Base-by-base conservation (phyloP, 2,329 filamentous ascomycete species). In the Taxawa tesnikishii region DNA sequence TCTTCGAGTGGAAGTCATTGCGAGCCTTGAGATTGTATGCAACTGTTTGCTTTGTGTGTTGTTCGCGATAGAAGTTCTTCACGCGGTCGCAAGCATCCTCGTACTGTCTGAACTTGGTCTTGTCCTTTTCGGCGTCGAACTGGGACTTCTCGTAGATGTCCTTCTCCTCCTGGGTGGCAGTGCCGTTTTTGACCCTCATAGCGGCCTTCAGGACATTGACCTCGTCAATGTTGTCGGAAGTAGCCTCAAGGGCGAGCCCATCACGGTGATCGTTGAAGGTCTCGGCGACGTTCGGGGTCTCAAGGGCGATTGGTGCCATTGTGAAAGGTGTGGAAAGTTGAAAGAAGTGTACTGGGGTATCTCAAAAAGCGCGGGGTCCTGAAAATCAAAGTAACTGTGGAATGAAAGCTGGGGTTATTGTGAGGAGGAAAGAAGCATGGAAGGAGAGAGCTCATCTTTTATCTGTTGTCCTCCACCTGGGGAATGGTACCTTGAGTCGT, bases 21-120 rank as follows among this genome's bases (percentile, higher is more conserved):
- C 85, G 81, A 10, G 81, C 83, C 41, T 76, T 74, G 26, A 92
- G 68, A 64, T 93, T 93, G 69, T 87, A 92, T 7, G 81, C 75
- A 0, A 83, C 74, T 29, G 79, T 85, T 57, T 85, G 80, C 63
- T 75, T 75, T 50, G 65, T 64, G 57, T 76, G 72, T 43, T 76
- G 72, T 48, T 75, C 83, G 37, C 65, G 68, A 69, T 93, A 94
- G 60, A 93, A 92, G 63, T 70, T 72, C 66, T 85, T 85, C 55
- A 93, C 83, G 31, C 82, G 73, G 59, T 84, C 79, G 60, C 79
- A 83, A 26, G 84, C 83, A 11, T 77, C 75, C 46, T 84, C 76
- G 59, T 88, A 94, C 53, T 90, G 78, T 19, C 85, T 71, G 62
- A 88, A 88, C 43, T 77, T 66, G 14, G 73, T 69, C 65, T 87